A percentile compares a stretch with the other conserved stretches of the same genome.
phyloP scores from a whole-genome alignment of 164 flowering plant species.

The Nelumbo lutea region DNA sequence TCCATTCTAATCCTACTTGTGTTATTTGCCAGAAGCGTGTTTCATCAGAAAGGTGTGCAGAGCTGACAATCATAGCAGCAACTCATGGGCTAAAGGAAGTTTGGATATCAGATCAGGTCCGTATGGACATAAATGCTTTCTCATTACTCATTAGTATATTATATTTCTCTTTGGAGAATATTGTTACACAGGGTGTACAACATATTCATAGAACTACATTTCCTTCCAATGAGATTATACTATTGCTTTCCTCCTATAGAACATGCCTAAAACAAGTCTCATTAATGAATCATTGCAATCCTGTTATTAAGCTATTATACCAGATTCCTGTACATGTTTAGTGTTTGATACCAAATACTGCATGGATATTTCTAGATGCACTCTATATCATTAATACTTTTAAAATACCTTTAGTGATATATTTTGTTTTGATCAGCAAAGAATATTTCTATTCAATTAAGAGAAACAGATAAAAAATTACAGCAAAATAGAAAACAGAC shows the following conservation, averaged over 20 bases:
- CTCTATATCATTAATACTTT: too few relatives aligned
- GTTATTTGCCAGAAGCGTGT: slow-evolving; percentile 59
- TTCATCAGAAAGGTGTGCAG: slow-evolving; percentile 81
- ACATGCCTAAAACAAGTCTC: background rate
- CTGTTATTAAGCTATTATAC: too few relatives aligned
- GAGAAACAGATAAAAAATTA: too few relatives aligned
- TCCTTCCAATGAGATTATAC: background rate
- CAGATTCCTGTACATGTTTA: too few relatives aligned
- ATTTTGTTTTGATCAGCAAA: too few relatives aligned
- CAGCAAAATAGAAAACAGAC: too few relatives aligned
- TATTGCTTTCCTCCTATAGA: background rate
- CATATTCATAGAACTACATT: background rate
- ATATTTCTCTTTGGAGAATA: background rate
- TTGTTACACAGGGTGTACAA: background rate
- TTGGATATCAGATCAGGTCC: slow-evolving; percentile 95
- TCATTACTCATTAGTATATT: background rate
- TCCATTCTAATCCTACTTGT: background rate
- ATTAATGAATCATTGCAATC: too few relatives aligned
- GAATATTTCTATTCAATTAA: too few relatives aligned
- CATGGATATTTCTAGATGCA: too few relatives aligned
- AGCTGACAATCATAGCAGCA: slow-evolving; percentile 81
- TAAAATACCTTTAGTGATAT: too few relatives aligned
- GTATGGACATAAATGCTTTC: background rate
- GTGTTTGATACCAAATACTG: too few relatives aligned
- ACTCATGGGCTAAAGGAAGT: slow-evolving; percentile 88